Evolutionary conservation across 2,329 filamentous ascomycete species (phyloP), one percentile per base, ranked within the genome.

Genomic region (Capronia epimyces): DNA sequence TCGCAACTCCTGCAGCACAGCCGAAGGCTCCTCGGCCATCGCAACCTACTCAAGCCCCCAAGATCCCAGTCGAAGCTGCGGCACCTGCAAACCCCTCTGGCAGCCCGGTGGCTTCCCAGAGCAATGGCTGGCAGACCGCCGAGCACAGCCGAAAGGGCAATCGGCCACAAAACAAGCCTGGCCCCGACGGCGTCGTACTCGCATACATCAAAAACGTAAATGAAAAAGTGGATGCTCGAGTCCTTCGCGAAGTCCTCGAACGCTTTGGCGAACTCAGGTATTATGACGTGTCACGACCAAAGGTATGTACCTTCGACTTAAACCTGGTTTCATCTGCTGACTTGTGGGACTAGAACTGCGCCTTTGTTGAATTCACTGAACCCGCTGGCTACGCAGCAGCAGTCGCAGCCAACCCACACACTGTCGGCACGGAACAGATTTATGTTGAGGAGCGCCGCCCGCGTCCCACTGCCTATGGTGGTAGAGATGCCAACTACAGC

Each of bases 191-290:
- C 57, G 81, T 81, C 56, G 84, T 84, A 47, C 80, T 89, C 61
- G 93, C 86, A 16, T 97, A 96, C 70, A 89, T 98, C 70, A 95
- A 95, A 77, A 95, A 91, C 63, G 91, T 97, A 43, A 91, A 84
- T 43, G 89, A 95, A 27, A 90, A 89, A 72, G 84, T 98, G 46
- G 80, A 87, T 66, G 79, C 83, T 12, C 80, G 82, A 34, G 81
- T 88, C 41, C 76, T 98, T 53, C 84, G 79, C 68, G 76, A 78
- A 46, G 78, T 81, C 47, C 75, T 98, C 45, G 76, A 82, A 61
- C 81, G 83, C 62, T 89, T 84, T 56, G 81, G 81, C 56, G 80
- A 83, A 65, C 66, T 84, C 42, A 72, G 73, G 54, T 82, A 83
- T 65, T 81, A 82, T 61, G 81, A 84, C 63, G 76, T 84, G 60